Evolutionary conservation across 2,329 filamentous ascomycete species (phyloP), one percentile per base, ranked within the genome.

Genomic region (Diaporthe eres): DNA sequence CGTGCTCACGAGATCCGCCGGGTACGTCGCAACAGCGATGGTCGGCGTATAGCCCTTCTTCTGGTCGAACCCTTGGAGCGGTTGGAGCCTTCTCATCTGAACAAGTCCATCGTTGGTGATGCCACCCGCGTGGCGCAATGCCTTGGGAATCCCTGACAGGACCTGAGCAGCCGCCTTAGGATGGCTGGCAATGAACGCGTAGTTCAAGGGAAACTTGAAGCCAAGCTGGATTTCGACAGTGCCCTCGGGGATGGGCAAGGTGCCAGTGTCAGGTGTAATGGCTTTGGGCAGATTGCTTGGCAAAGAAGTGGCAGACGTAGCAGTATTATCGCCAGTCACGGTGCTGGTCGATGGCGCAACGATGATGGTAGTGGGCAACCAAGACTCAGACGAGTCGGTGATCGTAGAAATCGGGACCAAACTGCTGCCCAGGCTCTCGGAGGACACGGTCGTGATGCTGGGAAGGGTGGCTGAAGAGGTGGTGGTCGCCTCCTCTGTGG

Each of bases 121-220:
- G 61, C 91, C 92, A 67, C 83, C 84, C 58, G 91, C 93, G 78
- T 93, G 90, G 2, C 90, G 86, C 68, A 98, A 88, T 78, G 94
- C 95, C 71, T 87, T 80, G 0, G 95, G 95, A 5, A 98, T 87
- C 78, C 91, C 94, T 72, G 90, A 86, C 86, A 98, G 98, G 81
- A 99, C 94, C 84, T 98, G 96, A 53, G 91, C 91, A 7, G 95
- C 94, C 25, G 95, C 94, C 78, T 93, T 88, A 19, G 91, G 88
- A 77, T 93, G 92, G 31, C 87, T 87, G 15, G 93, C 92, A 39
- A 98, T 94, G 82, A 97, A 98, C 12, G 90, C 86, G 84, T 97
- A 99, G 86, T 97, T 96, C 79, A 98, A 89, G 1, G 91, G 90
- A 81, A 92, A 93, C 71, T 91, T 87, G 89, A 98, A 98, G 47